A percentile compares a stretch with the other conserved stretches of the same genome.
These are phyloP conservation scores for Xylariomycetidae sp. DNA, from an alignment of 2,329 filamentous ascomycete species.

Conservation along the genomic window DNA sequence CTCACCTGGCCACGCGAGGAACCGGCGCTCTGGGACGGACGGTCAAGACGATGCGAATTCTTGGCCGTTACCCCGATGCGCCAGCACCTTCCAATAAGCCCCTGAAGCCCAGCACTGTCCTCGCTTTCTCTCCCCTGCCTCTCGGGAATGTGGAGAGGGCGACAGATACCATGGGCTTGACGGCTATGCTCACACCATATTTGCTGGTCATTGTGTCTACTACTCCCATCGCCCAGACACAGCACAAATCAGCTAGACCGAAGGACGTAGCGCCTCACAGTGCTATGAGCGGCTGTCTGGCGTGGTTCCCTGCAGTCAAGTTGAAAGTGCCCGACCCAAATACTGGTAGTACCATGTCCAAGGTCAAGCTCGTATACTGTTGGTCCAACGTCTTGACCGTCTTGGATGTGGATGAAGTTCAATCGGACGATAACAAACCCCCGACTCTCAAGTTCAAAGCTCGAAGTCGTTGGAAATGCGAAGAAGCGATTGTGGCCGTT, in stretches of 20 bases:
- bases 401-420: slow-evolving; percentile 74
- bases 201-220: slow-evolving; percentile 95
- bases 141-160: slow-evolving; percentile 89
- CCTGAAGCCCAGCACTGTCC: slow-evolving; percentile 86
- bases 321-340: slow-evolving; percentile 69
- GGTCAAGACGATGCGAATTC: slow-evolving; percentile 82
- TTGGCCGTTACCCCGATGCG: slow-evolving; percentile 81
- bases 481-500: slow-evolving; percentile 91
- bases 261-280: slow-evolving; percentile 88
- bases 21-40: slow-evolving; percentile 78
- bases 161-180: slow-evolving; percentile 82
- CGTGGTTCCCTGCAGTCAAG: slow-evolving; percentile 96
- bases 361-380: slow-evolving; percentile 89
- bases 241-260: slow-evolving; percentile 86
- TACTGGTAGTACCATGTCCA: slow-evolving; percentile 63
- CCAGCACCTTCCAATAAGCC: slow-evolving; percentile 56
- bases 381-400: slow-evolving; percentile 98
- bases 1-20: slow-evolving; percentile 87
- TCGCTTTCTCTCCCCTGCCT: slow-evolving; percentile 85
- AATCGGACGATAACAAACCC: slow-evolving; percentile 66
- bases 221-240: slow-evolving; percentile 90
- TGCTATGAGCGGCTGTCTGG: slow-evolving; percentile 85
- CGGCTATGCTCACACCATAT: slow-evolving; percentile 93
- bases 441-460: slow-evolving; percentile 73
- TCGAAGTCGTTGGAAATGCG: slow-evolving; percentile 83